Conservation (phyloP, 129 eudicot genomes). For the Smallanthus sonchifolius region DNA sequence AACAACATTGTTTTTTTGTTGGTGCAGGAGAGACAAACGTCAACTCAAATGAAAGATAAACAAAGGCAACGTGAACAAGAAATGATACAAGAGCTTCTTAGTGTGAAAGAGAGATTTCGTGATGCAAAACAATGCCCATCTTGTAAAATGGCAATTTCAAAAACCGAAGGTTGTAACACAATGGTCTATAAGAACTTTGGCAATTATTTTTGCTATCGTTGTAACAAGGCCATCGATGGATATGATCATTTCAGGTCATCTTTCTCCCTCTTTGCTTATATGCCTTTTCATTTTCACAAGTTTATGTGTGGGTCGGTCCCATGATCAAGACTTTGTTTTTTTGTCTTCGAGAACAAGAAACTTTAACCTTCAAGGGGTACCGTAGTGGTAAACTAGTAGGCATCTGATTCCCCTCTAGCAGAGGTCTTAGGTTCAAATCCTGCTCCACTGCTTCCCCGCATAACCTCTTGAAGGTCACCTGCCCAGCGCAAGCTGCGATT, state of each 20-base stretch:
- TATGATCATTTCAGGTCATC: constrained; percentile 85
- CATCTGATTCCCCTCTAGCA: too few relatives aligned
- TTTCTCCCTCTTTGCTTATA: background rate
- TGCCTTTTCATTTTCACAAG: background rate
- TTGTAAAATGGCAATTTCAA: constrained; percentile 90
- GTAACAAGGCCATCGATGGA: constrained; percentile 65
- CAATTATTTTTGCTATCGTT: constrained; percentile 70
- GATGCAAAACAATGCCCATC: constrained; percentile 85
- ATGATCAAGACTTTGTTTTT: background rate
- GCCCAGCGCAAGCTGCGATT: too few relatives aligned
- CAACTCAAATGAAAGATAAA: constrained; percentile 39
- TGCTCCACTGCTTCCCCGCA: too few relatives aligned
- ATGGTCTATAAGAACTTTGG: constrained; percentile 79
- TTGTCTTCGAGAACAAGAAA: background rate
- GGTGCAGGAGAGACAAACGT: constrained; percentile 38
- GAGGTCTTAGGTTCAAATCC: too few relatives aligned
- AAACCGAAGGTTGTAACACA: constrained; percentile 91
- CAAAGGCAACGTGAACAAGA: constrained; percentile 58
- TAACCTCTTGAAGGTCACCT: too few relatives aligned
- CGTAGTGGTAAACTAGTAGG: too few relatives aligned
- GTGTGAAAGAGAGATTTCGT: constrained; percentile 60
- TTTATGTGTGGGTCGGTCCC: background rate
- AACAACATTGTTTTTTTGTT: background rate
- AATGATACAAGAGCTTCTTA: constrained; percentile 75
- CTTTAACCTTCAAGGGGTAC: too few relatives aligned